Conservation (phyloP, 2,329 filamentous ascomycete genomes). For the Stagonosporopsis rhizophila region DNA sequence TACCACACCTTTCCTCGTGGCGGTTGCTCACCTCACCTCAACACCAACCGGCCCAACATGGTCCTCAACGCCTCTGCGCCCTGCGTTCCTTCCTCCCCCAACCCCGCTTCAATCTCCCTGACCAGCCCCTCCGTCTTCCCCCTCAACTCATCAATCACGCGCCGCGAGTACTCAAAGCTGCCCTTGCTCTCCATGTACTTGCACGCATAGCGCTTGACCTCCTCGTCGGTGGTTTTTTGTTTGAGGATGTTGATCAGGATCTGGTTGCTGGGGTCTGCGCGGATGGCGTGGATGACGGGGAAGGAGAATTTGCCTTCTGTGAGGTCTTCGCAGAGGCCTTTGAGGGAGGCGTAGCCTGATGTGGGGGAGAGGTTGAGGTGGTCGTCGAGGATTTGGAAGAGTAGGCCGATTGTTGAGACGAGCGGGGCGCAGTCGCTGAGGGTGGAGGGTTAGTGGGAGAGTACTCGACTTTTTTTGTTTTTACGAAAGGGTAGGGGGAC, state of each 20-base stretch:
- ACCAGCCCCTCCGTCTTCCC: slow-evolving; percentile 54
- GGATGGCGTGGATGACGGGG: slow-evolving; percentile 92
- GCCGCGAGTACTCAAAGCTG: slow-evolving; percentile 84
- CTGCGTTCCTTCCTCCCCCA: slow-evolving; percentile 48
- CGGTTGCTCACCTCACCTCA: slow-evolving; percentile 24
- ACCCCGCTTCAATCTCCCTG: slow-evolving; percentile 46
- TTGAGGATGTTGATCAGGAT: slow-evolving; percentile 91
- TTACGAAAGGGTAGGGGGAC: slow-evolving; percentile 18
- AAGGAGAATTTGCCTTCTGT: slow-evolving; percentile 98
- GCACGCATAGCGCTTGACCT: slow-evolving; percentile 91
- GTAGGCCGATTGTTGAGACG: slow-evolving; percentile 82
- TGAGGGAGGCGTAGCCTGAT: slow-evolving; percentile 76
- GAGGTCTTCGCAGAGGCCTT: slow-evolving; percentile 93
- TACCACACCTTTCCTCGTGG: no score
- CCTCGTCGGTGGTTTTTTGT: slow-evolving; percentile 84
- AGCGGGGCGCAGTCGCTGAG: slow-evolving; percentile 77
- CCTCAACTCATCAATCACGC: slow-evolving; percentile 59
- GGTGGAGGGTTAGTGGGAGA: no score
- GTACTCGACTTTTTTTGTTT: no score
- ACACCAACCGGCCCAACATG: slow-evolving; percentile 53
- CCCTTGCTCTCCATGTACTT: slow-evolving; percentile 89
- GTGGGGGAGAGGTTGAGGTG: slow-evolving; percentile 78
- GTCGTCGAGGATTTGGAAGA: slow-evolving; percentile 93
- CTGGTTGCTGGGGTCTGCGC: slow-evolving; percentile 73
- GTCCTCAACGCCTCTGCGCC: slow-evolving; percentile 49